These are phyloP conservation scores for Dactylellina leptospora DNA, from an alignment of 2,329 filamentous ascomycete genomes.

Conservation along the genomic window DNA sequence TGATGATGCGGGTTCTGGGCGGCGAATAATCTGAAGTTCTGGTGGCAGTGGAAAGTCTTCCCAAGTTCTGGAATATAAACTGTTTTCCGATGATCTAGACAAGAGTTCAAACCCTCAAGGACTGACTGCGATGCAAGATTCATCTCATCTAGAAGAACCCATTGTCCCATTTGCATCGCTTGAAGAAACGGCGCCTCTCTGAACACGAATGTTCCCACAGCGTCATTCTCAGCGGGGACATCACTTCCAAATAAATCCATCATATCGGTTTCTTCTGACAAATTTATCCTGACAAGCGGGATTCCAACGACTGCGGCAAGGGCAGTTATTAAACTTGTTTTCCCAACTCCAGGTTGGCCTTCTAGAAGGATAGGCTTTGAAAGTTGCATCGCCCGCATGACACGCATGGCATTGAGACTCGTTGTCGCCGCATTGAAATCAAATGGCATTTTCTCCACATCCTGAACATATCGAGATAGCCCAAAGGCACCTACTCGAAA, in stretches of 20 bases:
- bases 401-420: conserved; percentile 85
- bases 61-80: conserved; percentile 95
- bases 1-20: conserved; percentile 98
- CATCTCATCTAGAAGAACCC: conserved; percentile 98
- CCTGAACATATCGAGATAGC: conserved; percentile 66
- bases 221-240: conserved; percentile 90
- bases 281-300: conserved; percentile 89
- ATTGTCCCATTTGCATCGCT: conserved; percentile 95
- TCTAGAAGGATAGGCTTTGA: conserved; percentile 92
- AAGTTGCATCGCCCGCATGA: conserved; percentile 86
- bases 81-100: conserved; percentile 93
- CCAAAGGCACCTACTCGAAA: conserved; percentile 76
- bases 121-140: conserved; percentile 97
- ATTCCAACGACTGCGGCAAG: conserved; percentile 81
- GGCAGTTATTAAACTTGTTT: conserved; percentile 90
- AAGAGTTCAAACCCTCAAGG: conserved; percentile 93
- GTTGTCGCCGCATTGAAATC: conserved; percentile 91
- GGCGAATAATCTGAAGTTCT: conserved; percentile 91
- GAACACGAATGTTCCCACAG: conserved; percentile 92
- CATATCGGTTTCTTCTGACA: conserved; percentile 96
- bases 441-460: conserved; percentile 69
- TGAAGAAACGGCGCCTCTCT: conserved; percentile 92
- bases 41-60: conserved; percentile 89
- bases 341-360: conserved; percentile 96
- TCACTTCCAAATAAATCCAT: conserved; percentile 98